phyloP scores from a whole-genome alignment of 1,139 yeast genomes.

The Sugiyamaella novakii region DNA sequence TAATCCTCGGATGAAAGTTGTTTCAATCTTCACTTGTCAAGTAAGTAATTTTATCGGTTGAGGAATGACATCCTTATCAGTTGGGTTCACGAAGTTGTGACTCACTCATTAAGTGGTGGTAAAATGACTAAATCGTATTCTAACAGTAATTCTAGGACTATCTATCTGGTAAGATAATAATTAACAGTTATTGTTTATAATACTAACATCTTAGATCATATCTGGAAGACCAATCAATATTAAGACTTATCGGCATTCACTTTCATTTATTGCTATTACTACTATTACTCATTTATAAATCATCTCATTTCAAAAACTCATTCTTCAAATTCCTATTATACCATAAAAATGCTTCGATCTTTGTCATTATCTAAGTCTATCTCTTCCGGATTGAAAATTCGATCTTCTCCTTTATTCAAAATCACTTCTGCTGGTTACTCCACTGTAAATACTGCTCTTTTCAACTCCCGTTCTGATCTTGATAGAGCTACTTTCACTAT shows the following conservation, averaged over 20 bases:
- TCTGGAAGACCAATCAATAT: slow-evolving; percentile 52
- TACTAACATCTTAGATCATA: slow-evolving; percentile 45
- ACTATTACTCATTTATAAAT: not conserved
- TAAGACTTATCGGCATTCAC: slow-evolving; percentile 27
- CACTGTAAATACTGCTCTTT: slow-evolving; percentile 9
- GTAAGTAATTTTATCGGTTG: slow-evolving; percentile 22
- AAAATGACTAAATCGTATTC: not conserved
- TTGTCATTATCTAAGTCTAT: slow-evolving; percentile 19
- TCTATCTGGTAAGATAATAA: slow-evolving; percentile 27
- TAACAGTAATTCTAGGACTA: slow-evolving; percentile 30
- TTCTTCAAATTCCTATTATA: too few relatives aligned
- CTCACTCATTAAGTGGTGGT: not conserved
- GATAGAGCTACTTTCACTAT: slow-evolving; percentile 76
- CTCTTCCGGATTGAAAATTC: slow-evolving; percentile 12
- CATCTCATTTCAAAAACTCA: too few relatives aligned
- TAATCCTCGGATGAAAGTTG: slow-evolving; percentile 31
- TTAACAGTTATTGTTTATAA: not conserved
- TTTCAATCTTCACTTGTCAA: slow-evolving; percentile 36
- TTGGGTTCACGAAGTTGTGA: not conserved
- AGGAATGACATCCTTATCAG: not conserved
- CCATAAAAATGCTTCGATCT: slow-evolving; percentile 22
- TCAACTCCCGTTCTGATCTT: slow-evolving; percentile 14
- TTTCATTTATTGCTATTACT: not conserved
- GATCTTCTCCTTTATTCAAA: not conserved
- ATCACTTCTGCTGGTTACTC: slow-evolving; percentile 2